Evolutionary conservation across 2,329 filamentous ascomycete genomes (phyloP).

Genomic region (Plectosphaerella plurivora): DNA sequence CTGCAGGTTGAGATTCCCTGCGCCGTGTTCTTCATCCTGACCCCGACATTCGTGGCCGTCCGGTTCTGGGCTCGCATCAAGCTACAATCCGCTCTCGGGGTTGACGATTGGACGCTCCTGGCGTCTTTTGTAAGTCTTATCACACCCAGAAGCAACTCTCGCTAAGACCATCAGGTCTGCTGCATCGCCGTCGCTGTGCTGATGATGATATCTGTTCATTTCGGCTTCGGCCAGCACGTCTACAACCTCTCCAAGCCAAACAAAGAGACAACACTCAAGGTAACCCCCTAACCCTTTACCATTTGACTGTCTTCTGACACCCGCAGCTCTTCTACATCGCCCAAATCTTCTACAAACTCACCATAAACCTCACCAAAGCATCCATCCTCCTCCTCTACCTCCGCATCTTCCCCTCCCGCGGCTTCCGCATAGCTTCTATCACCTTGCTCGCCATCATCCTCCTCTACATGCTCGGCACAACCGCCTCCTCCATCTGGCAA

Average conservation of each 20-base stretch:
- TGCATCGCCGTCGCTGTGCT: constrained; percentile 29
- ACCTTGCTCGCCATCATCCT: constrained; percentile 35
- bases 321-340: constrained; percentile 43
- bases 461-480: constrained; percentile 40
- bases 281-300: constrained; percentile 6
- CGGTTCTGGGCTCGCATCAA: constrained; percentile 34
- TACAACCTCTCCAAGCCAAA: constrained; percentile 25
- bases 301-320: neutral
- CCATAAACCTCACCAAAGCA: constrained; percentile 47
- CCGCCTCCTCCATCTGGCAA: constrained; percentile 41
- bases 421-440: constrained; percentile 39
- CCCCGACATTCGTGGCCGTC: constrained; percentile 33
- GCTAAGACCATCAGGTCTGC: constrained; percentile 22
- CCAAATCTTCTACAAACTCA: constrained; percentile 50
- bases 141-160: fast-evolving
- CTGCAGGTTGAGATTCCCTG: constrained; percentile 31
- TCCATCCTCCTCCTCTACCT: constrained; percentile 34
- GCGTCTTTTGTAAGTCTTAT: constrained; percentile 30
- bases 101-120: constrained; percentile 38
- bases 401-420: constrained; percentile 42
- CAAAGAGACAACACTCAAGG: constrained; percentile 30
- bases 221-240: constrained; percentile 38
- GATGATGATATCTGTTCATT: constrained; percentile 34
- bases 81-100: constrained; percentile 27
- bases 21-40: constrained; percentile 36